phyloP scores from a whole-genome alignment of 163 green algal genomes.

The Chloromonas sp. region DNA sequence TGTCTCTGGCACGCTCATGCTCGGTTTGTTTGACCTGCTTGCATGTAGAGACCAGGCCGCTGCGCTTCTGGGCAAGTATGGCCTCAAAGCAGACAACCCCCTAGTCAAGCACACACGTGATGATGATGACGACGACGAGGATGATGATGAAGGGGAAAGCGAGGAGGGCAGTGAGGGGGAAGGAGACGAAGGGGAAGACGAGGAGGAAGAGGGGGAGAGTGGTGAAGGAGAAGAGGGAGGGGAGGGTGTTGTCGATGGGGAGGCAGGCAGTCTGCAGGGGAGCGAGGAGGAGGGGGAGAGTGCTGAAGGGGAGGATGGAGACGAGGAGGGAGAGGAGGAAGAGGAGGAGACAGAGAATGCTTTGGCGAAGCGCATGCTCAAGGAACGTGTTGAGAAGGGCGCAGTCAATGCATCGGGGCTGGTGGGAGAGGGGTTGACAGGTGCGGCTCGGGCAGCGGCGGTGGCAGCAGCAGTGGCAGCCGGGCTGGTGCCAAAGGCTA shows the following conservation, averaged over 20 bases:
- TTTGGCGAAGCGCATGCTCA: slow-evolving; percentile 2
- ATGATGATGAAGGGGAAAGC: slow-evolving; percentile 25
- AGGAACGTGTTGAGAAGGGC: neutral
- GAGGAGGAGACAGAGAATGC: slow-evolving; percentile 33
- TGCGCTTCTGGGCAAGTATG: slow-evolving; percentile 49
- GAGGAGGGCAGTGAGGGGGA: slow-evolving; percentile 14
- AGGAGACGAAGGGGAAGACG: slow-evolving; percentile 5
- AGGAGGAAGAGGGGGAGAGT: slow-evolving; percentile 34
- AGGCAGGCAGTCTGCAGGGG: slow-evolving; percentile 2
- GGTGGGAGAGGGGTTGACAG: neutral
- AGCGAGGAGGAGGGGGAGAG: slow-evolving; percentile 9
- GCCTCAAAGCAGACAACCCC: slow-evolving; percentile 28
- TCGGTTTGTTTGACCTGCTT: neutral
- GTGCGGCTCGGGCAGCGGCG: slow-evolving; percentile 8
- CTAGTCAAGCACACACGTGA: slow-evolving; percentile 12
- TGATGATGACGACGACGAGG: slow-evolving; percentile 17
- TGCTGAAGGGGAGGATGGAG: slow-evolving; percentile 16
- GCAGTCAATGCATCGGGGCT: neutral
- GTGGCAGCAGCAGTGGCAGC: neutral
- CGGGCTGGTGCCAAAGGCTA: too few species aligned
- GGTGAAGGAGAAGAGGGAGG: slow-evolving; percentile 12
- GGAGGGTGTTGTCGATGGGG: slow-evolving; percentile 7
- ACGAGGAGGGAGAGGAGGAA: slow-evolving; percentile 20
- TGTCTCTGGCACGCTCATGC: neutral
- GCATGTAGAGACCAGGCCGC: slow-evolving; percentile 19